Evolutionary conservation across 2,329 filamentous ascomycete genomes (phyloP), one percentile per base, ranked within the genome.

Genomic region (Periconia sp.): DNA sequence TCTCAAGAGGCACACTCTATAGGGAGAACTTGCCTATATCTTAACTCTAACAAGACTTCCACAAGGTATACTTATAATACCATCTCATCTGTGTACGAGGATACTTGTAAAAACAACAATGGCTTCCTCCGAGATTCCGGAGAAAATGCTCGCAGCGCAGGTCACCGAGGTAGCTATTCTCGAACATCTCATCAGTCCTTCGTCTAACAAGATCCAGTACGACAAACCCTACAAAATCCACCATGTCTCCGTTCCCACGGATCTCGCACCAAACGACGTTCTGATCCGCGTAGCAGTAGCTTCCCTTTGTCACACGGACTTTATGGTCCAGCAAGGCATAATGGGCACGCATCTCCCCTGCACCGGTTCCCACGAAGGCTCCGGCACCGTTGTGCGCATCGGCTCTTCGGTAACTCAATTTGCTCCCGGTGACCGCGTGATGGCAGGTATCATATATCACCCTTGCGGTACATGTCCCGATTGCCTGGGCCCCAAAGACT

Each of bases 301-400:
- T 8, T 82, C 79, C 1, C 76, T 83, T 57, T 85, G 82, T 68
- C 82, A 86, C 68, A 85, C 83, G 1, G 82, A 85, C 66, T 64
- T 65, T 47, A 81, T 84, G 78, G 79, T 83, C 4, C 54, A 57
- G 5, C 56, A 69, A 2, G 82, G 82, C 34, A 63, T 73, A 32
- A 78, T 84, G 59, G 63, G 59, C 5, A 72, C 73, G 0, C 41
- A 61, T 3, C 69, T 84, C 1, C 81, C 82, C 0, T 71, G 73
- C 43, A 83, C 74, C 58, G 46, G 40, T 19, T 56, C 50, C 1
- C 54, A 57, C 37, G 81, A 85, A 63, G 80, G 79, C 13, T 67
- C 78, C 12, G 81, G 80, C 13, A 81, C 80, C 13, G 73, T 84
- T 36, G 76, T 76, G 6, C 71, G 74, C 1, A 46, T 75, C 3